These are phyloP conservation scores for Pyricularia sp. DNA, from an alignment of 2,329 filamentous ascomycete species.

Conservation along the genomic window DNA sequence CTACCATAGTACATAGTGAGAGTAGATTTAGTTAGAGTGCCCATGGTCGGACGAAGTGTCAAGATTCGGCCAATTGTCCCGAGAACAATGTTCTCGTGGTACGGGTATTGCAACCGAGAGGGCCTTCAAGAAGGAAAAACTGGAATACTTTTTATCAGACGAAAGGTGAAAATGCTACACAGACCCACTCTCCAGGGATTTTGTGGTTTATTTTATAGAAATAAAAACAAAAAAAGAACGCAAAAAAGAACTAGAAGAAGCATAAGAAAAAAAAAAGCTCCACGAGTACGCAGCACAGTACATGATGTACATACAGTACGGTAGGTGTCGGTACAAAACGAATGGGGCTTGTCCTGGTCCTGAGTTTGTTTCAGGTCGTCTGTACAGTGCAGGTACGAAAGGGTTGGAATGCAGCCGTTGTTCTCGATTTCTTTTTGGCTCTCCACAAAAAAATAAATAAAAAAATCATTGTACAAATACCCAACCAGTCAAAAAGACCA, in stretches of 20 bases:
- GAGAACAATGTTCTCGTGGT: background rate
- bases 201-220: background rate
- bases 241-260: too few relatives aligned
- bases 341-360: background rate
- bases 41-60: background rate
- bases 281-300: background rate
- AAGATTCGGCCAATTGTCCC: background rate
- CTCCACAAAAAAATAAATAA: background rate
- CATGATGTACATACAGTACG: too few relatives aligned
- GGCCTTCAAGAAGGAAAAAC: background rate
- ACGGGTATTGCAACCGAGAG: background rate
- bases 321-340: too few relatives aligned
- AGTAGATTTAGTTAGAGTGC: background rate
- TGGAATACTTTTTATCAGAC: background rate
- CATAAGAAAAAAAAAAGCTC: too few relatives aligned
- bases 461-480: background rate
- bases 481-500: background rate
- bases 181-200: background rate
- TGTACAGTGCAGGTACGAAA: background rate
- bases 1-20: too few relatives aligned
- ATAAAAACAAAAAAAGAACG: background rate
- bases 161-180: background rate
- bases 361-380: background rate
- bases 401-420: background rate
- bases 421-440: background rate